Evolutionary conservation across 2,329 filamentous ascomycete genomes (phyloP), one percentile per base, ranked within the genome.

Genomic region (Onygenales sp.): DNA sequence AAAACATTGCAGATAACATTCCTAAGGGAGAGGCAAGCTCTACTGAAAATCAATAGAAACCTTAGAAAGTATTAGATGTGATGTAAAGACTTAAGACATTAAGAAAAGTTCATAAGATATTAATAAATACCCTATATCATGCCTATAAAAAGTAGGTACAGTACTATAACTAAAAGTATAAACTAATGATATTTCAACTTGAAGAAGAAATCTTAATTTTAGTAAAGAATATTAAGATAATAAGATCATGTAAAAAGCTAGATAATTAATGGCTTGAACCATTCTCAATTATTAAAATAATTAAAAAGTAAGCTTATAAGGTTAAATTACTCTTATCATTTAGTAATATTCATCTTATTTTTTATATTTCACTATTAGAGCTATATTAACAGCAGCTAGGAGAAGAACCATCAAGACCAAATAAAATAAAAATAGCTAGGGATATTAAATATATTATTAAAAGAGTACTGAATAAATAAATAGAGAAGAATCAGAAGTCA

Each of bases 191-290:
- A 10, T 48, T 32, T 36, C 3, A 27, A 2, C 2, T 49, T 33
- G 51, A 39, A n/a, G 53, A 55, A 4, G 9, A 44, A 14, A 51
- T 54, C 31, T 21, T 31, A 27, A 2, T 54, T 11, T 52, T 14
- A 14, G 36, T 32, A 10, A 55, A 31, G 51, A 43, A 54, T 21
- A 43, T 43, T 13, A 27, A 32, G 7, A 47, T 7, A 3, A 11
- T 27, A 11, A n/a, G 44, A n/a, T 50, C 36, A 6, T 32, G 33
- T 8, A 41, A 52, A 36, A 54, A 54, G 50, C 50, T 54, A 3
- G 50, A 43, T 31, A 27, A 53, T 31, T 9, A 38, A 7, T 46
- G 14, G 8, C n/a, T 31, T 21, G 50, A 6, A 6, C 53, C 31
- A 2, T 54, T 52, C n/a, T 11, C 13, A 10, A 39, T 54, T 17